Evolutionary conservation across 139 green algal genomes (phyloP).

Genomic region (Tetratostichococcus sp.): DNA sequence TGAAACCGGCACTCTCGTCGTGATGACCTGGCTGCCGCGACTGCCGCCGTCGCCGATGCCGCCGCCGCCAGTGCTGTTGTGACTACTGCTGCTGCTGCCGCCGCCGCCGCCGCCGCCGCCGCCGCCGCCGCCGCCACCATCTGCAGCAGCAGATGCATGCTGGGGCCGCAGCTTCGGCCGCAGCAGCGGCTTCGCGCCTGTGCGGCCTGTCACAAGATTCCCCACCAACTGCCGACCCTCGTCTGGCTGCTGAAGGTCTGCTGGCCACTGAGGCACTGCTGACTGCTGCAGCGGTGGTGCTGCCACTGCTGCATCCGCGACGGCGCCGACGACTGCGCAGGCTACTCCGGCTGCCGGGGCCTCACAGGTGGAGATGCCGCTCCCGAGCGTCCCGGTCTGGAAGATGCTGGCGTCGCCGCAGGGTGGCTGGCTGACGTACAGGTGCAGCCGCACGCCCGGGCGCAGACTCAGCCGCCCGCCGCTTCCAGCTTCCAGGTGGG

Average conservation of each 20-base stretch:
- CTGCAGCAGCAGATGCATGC: no score
- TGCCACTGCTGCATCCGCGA: background rate
- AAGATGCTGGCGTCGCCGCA: slow-evolving; percentile 84
- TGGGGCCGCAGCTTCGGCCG: no score
- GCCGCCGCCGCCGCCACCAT: background rate
- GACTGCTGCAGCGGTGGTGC: background rate
- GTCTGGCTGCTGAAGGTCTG: no score
- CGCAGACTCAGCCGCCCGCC: slow-evolving; percentile 33
- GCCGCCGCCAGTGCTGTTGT: background rate
- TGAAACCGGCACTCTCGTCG: background rate
- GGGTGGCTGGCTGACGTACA: slow-evolving; percentile 78
- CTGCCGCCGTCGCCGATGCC: background rate
- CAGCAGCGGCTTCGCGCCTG: slow-evolving; percentile 43
- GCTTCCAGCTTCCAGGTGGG: slow-evolving; percentile 7
- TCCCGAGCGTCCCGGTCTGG: background rate
- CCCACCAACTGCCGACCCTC: no score
- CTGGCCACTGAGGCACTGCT: background rate
- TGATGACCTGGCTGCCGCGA: no score
- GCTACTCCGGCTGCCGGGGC: background rate
- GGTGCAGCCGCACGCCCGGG: slow-evolving; percentile 52
- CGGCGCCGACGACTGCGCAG: background rate
- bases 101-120: background rate
- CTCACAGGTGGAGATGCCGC: no score
- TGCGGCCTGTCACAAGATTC: no score
- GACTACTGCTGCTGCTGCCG: no score